phyloP scores from a whole-genome alignment of 176 grass and related monocot genomes.

The Musa acuminata region DNA sequence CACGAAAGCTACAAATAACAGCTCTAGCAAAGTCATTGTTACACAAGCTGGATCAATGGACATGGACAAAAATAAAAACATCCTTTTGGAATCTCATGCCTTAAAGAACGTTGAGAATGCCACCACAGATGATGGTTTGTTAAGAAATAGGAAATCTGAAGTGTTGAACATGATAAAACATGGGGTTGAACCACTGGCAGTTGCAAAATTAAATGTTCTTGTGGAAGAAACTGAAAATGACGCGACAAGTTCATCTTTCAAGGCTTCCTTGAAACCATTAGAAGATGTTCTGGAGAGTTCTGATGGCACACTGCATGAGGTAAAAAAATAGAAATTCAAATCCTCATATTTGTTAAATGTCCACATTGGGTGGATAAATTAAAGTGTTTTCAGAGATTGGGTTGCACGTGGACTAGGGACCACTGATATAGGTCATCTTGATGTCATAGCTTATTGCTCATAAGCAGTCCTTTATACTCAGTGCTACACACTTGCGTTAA shows the following conservation, averaged over 20 bases:
- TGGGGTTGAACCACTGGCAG: slow-evolving; percentile 22
- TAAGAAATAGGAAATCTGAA: slow-evolving; percentile 26
- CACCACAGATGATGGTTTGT: slow-evolving; percentile 21
- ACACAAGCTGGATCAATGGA: slow-evolving; percentile 30
- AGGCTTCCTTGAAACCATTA: slow-evolving; percentile 23
- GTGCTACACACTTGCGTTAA: too few species aligned
- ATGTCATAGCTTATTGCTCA: too few species aligned
- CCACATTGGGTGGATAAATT: neutral
- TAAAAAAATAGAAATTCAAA: slow-evolving; percentile 22
- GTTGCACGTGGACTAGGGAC: neutral
- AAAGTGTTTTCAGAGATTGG: neutral
- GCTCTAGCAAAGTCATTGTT: slow-evolving; percentile 35
- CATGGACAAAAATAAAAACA: slow-evolving; percentile 44
- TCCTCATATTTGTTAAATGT: neutral
- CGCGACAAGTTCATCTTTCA: slow-evolving; percentile 42
- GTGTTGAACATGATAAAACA: slow-evolving; percentile 30
- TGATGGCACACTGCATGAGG: slow-evolving; percentile 37
- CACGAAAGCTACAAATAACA: slow-evolving; percentile 34
- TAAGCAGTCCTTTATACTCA: too few species aligned
- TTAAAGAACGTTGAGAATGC: slow-evolving; percentile 30
- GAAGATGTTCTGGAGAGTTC: slow-evolving; percentile 45
- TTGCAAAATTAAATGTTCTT: slow-evolving; percentile 43
- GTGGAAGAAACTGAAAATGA: slow-evolving; percentile 66
- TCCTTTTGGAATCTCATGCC: slow-evolving; percentile 33
- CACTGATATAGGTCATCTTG: too few species aligned